A percentile compares a stretch with the other conserved stretches of the same genome.
These are phyloP conservation scores for Penicillium lividum DNA, from an alignment of 495 filamentous ascomycete species.

Conservation along the genomic window DNA sequence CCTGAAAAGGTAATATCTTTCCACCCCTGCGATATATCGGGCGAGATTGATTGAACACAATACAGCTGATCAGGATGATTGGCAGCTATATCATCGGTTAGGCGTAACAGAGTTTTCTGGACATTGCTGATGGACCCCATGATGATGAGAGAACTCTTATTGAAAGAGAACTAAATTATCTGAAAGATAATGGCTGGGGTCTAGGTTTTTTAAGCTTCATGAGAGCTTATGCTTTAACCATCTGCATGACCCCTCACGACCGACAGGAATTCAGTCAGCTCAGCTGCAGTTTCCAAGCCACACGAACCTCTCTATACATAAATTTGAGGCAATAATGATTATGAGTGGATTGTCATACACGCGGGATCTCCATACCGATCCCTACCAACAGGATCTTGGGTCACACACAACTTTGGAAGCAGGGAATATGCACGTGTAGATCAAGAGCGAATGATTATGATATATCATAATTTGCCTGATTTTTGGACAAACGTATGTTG, in stretches of 20 bases:
- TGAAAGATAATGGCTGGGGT: not conserved
- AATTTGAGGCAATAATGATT: not conserved
- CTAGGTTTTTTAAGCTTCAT: not conserved
- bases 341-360: not conserved
- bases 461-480: not conserved
- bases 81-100: slow-evolving; percentile 47
- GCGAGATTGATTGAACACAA: slow-evolving; percentile 42
- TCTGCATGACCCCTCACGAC: not conserved
- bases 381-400: not conserved
- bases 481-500: not conserved
- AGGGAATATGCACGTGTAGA: not conserved
- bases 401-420: not conserved
- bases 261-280: too few species aligned
- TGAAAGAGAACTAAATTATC: not conserved
- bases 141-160: not conserved
- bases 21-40: slow-evolving; percentile 53
- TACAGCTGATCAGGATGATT: slow-evolving; percentile 42
- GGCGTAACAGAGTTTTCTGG: slow-evolving; percentile 7
- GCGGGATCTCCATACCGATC: not conserved
- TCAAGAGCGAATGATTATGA: not conserved
- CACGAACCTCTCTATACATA: not conserved
- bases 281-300: not conserved
- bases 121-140: not conserved
- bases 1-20: slow-evolving; percentile 47
- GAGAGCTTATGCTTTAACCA: not conserved